Conservation (phyloP, 129 eudicot species). For the Lactuca saligna region DNA sequence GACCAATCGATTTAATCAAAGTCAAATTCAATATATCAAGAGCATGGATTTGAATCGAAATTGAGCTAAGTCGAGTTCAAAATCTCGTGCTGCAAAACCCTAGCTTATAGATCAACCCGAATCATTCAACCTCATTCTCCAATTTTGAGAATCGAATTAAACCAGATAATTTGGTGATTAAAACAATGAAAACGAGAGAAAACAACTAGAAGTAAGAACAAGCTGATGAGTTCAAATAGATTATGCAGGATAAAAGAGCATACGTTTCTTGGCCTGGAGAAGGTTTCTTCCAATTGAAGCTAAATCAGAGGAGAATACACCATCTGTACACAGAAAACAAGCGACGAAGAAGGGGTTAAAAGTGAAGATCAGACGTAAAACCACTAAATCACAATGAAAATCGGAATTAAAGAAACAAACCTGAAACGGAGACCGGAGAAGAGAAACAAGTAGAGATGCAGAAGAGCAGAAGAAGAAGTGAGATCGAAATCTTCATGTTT, state of each 20-base stretch:
- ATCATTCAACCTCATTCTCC: neutral
- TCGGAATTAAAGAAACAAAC: conserved; percentile 20
- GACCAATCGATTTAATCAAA: neutral
- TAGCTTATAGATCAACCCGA: conserved; percentile 6
- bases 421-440: conserved; percentile 48
- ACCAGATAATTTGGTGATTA: neutral
- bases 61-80: conserved; percentile 3
- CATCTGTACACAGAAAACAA: conserved; percentile 31
- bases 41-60: neutral
- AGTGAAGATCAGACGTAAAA: neutral
- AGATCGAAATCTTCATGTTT: conserved; percentile 33
- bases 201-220: neutral
- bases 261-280: conserved; percentile 47
- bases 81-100: conserved; percentile 7
- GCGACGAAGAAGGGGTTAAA: neutral
- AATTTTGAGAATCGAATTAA: neutral
- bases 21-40: neutral
- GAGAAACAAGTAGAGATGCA: conserved; percentile 17
- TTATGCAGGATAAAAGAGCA: neutral
- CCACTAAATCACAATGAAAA: conserved; percentile 9
- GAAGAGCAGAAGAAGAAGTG: conserved; percentile 27
- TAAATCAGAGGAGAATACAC: conserved; percentile 31
- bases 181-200: neutral
- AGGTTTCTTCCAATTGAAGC: conserved; percentile 44
- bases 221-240: neutral